Base-by-base conservation (phyloP, 2,329 filamentous ascomycete genomes). In the Sclerotinia spermophila region DNA sequence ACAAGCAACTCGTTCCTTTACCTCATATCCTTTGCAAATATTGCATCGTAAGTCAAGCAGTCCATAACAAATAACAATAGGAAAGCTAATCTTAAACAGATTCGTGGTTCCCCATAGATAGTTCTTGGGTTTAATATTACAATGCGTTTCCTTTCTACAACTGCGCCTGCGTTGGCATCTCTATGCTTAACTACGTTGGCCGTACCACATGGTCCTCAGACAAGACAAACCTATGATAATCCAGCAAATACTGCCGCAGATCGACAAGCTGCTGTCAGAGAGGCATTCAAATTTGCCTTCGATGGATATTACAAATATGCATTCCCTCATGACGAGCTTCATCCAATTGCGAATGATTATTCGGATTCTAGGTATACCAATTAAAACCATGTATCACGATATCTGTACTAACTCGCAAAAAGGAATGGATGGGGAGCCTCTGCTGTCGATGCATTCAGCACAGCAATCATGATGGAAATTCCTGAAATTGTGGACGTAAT, bases 361-460 rank as follows among this genome's bases (percentile, higher is more conserved):
- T 83, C 84, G 33, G 89, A 97, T 79, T 91, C 92, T 69, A 86
- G 91, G 92, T 93, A 82, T 74, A 82, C 77, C 21, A 21, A 64
- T 53, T 45, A 55, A 40, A 53, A 13, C 42, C n/a, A 21, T 67
- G 1, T 35, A 27, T 71, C 30, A 19, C 24, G 7, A 60, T 33
- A 65, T 11, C 53, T 45, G 44, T 68, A 67, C 73, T 75, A 72
- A 75, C 67, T 45, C 40, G 44, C 45, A 40, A 55, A 53, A 71
- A 94, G 92, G 73, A 94, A 94, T 77, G 90, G 88, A 68, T 97
- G 93, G 93, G 93, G 93, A 35, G 92, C 92, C 42, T 94, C 90
- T 56, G 92, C 92, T 0, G 86, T 96, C 21, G 93, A 97, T 79
- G 91, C 92, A 2, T 83, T 97, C 61, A 90, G 88, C 71, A 96